phyloP scores from a whole-genome alignment of 1,284 basidiomycete genomes.

The Chalciporus sp. region DNA sequence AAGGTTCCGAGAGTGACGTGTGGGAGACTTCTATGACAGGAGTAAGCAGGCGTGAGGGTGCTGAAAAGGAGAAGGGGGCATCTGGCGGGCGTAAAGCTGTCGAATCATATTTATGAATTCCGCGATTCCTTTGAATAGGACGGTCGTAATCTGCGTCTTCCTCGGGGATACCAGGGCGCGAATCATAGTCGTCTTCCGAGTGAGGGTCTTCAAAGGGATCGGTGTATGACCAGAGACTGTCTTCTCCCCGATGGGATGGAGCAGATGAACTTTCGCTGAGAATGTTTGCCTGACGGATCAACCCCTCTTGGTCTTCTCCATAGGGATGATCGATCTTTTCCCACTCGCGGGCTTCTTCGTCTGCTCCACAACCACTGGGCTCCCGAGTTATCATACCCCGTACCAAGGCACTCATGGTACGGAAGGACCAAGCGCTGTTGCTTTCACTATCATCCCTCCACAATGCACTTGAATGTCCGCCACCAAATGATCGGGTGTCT shows the following conservation, averaged over 20 bases:
- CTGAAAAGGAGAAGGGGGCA: constrained; percentile 26
- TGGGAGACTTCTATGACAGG: constrained; percentile 32
- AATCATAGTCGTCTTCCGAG: constrained; percentile 24
- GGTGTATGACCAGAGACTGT: constrained; percentile 24
- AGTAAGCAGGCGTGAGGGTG: constrained; percentile 31
- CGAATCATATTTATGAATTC: constrained; percentile 27
- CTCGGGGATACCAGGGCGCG: constrained; percentile 17
- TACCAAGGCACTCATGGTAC: constrained; percentile 49
- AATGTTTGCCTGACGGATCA: constrained; percentile 23
- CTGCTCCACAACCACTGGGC: constrained; percentile 38
- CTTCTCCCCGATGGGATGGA: constrained; percentile 14
- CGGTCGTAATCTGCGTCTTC: constrained; percentile 23
- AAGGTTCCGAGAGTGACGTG: constrained; percentile 24
- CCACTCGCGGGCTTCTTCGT: constrained; percentile 28
- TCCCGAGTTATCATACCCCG: constrained; percentile 38
- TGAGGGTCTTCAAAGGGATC: constrained; percentile 32
- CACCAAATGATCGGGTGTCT: constrained; percentile 58
- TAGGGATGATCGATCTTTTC: constrained; percentile 44
- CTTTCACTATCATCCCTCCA: constrained; percentile 38
- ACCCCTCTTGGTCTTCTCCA: constrained; percentile 19
- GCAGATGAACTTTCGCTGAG: constrained; percentile 10
- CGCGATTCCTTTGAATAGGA: constrained; percentile 43
- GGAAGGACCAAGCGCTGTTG: constrained; percentile 54
- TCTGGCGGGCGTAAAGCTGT: constrained; percentile 30
- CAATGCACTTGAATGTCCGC: constrained; percentile 32